Percentiles rank a stretch among this genome's conserved stretches.
phyloP scores from a whole-genome alignment of 176 grass and related monocot species.

The Phyllostachys edulis region DNA sequence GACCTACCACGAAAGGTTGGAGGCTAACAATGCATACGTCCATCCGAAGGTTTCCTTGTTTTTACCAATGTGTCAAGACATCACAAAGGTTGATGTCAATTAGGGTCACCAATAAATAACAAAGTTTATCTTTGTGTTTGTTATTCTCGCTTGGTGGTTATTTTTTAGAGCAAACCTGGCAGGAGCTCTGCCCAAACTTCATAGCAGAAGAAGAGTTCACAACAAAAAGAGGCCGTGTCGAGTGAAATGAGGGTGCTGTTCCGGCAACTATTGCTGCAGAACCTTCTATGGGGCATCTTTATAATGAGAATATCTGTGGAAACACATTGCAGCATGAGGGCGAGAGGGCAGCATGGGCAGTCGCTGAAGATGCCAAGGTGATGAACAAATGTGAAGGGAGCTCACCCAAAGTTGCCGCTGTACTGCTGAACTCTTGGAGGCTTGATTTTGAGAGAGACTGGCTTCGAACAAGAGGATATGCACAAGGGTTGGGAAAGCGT shows the following conservation, averaged over 20 bases:
- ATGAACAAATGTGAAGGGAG: neutral
- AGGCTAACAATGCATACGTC: conserved; percentile 13
- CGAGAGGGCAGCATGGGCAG: neutral
- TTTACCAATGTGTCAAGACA: neutral
- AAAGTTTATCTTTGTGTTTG: neutral
- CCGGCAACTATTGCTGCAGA: neutral
- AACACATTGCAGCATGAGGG: neutral
- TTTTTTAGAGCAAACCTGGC: no score
- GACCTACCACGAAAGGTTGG: neutral
- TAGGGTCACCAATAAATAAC: neutral
- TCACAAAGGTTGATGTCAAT: neutral
- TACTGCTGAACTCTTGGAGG: no score
- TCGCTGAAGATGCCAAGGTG: conserved; percentile 11
- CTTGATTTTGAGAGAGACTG: no score
- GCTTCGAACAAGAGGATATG: no score
- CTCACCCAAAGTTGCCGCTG: no score
- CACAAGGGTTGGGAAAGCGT: no score
- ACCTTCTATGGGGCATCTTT: neutral
- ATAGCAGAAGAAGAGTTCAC: no score
- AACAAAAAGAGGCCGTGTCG: neutral
- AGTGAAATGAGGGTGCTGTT: neutral
- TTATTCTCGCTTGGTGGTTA: neutral
- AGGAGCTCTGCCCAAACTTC: no score
- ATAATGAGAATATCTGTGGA: neutral
- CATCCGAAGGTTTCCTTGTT: neutral